These are phyloP conservation scores for Apiospora arundinis DNA, from an alignment of 2,329 filamentous ascomycete species.

Conservation along the genomic window DNA sequence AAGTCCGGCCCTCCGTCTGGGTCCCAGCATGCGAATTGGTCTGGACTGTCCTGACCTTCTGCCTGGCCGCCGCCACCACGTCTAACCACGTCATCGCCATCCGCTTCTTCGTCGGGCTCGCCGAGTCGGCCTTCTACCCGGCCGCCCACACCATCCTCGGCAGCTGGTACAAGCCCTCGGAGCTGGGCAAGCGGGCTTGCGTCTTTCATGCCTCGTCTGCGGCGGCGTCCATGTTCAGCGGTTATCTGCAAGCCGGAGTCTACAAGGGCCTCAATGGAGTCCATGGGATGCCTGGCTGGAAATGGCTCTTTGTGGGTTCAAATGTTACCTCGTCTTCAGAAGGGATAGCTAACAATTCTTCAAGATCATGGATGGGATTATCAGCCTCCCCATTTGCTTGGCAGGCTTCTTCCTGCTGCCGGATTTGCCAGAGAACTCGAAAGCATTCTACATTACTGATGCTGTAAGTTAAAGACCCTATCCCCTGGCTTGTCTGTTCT, in stretches of 20 bases:
- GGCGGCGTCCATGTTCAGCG: conserved; percentile 39
- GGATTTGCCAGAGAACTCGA: not conserved
- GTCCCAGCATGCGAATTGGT: conserved; percentile 21
- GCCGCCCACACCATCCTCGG: conserved; percentile 38
- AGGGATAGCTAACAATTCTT: not conserved
- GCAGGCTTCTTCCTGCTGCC: conserved; percentile 47
- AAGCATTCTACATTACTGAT: not conserved
- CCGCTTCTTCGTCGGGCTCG: conserved; percentile 40
- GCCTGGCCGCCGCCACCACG: conserved; percentile 13
- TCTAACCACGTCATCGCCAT: conserved; percentile 27
- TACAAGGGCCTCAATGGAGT: conserved; percentile 35
- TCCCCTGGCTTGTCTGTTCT: too few species aligned
- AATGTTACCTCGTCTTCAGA: not conserved
- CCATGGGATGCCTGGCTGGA: conserved; percentile 50
- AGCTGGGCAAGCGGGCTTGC: conserved; percentile 41
- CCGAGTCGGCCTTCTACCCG: conserved; percentile 37
- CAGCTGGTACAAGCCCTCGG: conserved; percentile 39
- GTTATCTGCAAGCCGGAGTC: conserved; percentile 22
- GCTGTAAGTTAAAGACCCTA: not conserved
- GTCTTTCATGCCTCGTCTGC: conserved; percentile 57
- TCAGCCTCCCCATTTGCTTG: conserved; percentile 54
- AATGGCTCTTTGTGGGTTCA: conserved; percentile 47
- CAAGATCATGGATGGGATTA: conserved; percentile 55
- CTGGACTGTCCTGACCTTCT: conserved; percentile 19
- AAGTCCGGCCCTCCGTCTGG: conserved; percentile 16